Base-by-base conservation (phyloP, 805 yeast species). In the Kazachstania psychrophila region DNA sequence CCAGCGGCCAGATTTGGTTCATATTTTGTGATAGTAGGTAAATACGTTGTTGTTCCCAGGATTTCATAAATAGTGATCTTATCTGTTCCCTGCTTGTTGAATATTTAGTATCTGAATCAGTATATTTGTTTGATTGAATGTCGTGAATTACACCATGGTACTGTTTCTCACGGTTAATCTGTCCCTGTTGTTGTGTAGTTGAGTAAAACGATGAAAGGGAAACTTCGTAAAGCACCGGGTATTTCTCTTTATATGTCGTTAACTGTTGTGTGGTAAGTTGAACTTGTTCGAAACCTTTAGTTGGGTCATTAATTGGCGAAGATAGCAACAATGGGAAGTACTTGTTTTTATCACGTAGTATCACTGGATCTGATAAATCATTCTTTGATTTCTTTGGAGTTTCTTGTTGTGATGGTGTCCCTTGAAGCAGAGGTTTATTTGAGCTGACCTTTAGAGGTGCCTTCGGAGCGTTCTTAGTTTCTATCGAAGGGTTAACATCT, bases 1-100 rank as follows among this genome's bases (percentile, higher is more conserved):
- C 64, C 4, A 72, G 57, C 5, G 75, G 69, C 77, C 76, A 72
- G 20, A 31, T 15, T 22, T 30, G 18, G 17, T 39, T 22, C 34
- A 33, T 23, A 20, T 37, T 38, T 18, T 18, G 4, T 23, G 28
- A 37, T 38, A 18, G 12, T 22, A 13, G 6, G 5, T 27, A n/a
- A 6, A 19, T 6, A 13, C 28, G 32, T 14, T 49, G 49, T 31
- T 48, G 49, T 5, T 45, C 37, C 77, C 78, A 74, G 3, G 75
- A 63, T 19, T 48, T 56, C 23, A 46, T 22, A 36, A 72, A 65
- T 2, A 68, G 65, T 5, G 52, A 44, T 37, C 55, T 56, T 18
- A 73, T 58, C 9, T 51, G 40, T 3, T 37, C 33, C 14, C 61
- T 52, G 28, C 66, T 54, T 1, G 47, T 51, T 3, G 28, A 23